Evolutionary conservation across 1,284 basidiomycete species (phyloP).

Genomic region (Rhodotorula mucilaginosa): DNA sequence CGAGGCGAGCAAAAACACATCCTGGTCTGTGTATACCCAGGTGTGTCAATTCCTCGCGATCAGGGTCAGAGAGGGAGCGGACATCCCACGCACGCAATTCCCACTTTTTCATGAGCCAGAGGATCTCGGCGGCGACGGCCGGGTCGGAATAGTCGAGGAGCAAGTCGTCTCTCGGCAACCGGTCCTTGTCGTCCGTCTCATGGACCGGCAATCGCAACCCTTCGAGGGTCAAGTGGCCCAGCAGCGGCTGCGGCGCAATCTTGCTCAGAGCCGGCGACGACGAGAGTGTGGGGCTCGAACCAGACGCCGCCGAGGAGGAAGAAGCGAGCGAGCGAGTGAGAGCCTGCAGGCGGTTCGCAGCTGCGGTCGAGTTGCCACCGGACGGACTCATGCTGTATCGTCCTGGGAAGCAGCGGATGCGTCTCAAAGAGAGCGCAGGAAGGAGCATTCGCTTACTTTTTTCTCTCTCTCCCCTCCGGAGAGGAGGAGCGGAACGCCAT

Average conservation of each 20-base stretch:
- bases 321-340: not conserved
- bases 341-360: not conserved
- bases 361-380: not conserved
- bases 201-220: conserved; percentile 20
- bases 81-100: conserved; percentile 12
- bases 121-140: conserved; percentile 7
- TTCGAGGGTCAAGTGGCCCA: conserved; percentile 26
- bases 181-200: conserved; percentile 7
- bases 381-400: not conserved
- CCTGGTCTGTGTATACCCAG: conserved; percentile 15
- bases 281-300: not conserved
- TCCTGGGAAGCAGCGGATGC: not conserved
- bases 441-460: too few species aligned
- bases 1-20: conserved; percentile 44
- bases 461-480: too few species aligned
- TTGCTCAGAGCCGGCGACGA: not conserved
- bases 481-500: too few species aligned
- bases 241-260: not conserved
- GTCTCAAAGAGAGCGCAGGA: not conserved
- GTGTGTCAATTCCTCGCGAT: too few species aligned
- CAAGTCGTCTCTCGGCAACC: conserved; percentile 12
- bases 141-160: conserved; percentile 12
- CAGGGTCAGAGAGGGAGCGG: too few species aligned
- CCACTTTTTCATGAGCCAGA: conserved; percentile 32
- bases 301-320: not conserved